Percentiles rank a stretch among this genome's conserved stretches.
Evolutionary conservation across 2,329 filamentous ascomycete species (phyloP).

Genomic region (Amesomyces nigricolor): DNA sequence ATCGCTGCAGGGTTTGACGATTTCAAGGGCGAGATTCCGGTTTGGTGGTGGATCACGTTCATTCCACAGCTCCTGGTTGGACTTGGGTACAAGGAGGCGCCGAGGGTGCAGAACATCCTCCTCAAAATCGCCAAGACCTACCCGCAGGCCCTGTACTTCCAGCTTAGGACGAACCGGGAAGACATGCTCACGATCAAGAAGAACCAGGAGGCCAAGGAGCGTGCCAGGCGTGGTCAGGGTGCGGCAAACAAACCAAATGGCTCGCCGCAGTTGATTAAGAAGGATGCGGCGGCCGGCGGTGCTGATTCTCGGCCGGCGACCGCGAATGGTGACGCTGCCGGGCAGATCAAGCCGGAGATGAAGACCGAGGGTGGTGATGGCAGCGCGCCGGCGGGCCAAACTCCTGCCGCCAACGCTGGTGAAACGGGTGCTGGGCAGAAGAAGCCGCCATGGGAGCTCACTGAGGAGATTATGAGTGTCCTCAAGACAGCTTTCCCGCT

Average conservation of each 20-base stretch:
- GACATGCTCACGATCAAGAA: conserved; percentile 93
- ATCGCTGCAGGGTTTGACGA: conserved; percentile 86
- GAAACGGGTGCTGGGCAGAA: conserved; percentile 40
- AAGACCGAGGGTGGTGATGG: conserved; percentile 19
- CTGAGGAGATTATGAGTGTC: conserved; percentile 90
- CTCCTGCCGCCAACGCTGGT: conserved; percentile 15
- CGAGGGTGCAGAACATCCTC: conserved; percentile 77
- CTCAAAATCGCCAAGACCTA: conserved; percentile 93
- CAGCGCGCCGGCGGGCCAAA: conserved; percentile 23
- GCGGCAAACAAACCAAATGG: conserved; percentile 41
- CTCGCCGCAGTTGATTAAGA: conserved; percentile 48
- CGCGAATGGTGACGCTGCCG: conserved; percentile 41
- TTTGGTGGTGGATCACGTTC: conserved; percentile 99
- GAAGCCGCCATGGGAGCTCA: conserved; percentile 92
- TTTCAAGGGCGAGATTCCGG: conserved; percentile 93
- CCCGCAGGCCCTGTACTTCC: conserved; percentile 93
- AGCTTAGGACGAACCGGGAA: conserved; percentile 86
- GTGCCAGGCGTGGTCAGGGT: conserved; percentile 41
- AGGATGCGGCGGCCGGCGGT: conserved; percentile 39
- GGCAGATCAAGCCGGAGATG: conserved; percentile 41
- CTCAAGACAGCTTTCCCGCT: conserved; percentile 97
- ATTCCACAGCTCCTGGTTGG: conserved; percentile 94
- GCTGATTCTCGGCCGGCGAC: conserved; percentile 47
- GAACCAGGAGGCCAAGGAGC: conserved; percentile 70
- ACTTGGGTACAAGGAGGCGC: conserved; percentile 84